These are phyloP conservation scores for Cytospora leucostoma DNA, from an alignment of 2,329 filamentous ascomycete genomes.

Conservation along the genomic window DNA sequence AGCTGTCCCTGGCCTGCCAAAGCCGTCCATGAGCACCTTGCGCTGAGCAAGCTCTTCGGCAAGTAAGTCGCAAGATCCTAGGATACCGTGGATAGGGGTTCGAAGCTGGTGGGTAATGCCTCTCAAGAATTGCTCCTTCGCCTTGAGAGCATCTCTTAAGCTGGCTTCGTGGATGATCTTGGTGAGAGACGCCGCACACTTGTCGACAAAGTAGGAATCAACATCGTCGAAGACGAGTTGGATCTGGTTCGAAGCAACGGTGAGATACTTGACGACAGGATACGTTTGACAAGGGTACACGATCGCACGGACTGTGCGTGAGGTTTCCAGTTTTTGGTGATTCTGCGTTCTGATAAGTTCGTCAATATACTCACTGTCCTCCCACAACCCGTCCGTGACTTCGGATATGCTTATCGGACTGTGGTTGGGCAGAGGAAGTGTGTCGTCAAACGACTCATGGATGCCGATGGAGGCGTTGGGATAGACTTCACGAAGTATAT, in stretches of 20 bases:
- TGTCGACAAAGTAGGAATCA: constrained; percentile 47
- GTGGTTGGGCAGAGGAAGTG: constrained; percentile 8
- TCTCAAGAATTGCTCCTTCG: constrained; percentile 48
- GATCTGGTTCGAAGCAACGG: constrained; percentile 45
- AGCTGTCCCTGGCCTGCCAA: constrained; percentile 13
- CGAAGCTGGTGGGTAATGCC: constrained; percentile 50
- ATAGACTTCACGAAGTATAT: constrained; percentile 8
- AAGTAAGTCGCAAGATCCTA: constrained; percentile 42
- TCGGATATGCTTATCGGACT: constrained; percentile 34
- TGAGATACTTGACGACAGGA: constrained; percentile 37
- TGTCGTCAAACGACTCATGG: constrained; percentile 3
- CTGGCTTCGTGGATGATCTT: constrained; percentile 42
- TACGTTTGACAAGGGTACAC: constrained; percentile 39
- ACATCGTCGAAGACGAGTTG: constrained; percentile 48
- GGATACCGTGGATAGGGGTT: constrained; percentile 50
- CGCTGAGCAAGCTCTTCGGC: constrained; percentile 42
- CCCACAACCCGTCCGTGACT: constrained; percentile 45
- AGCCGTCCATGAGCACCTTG: constrained; percentile 21
- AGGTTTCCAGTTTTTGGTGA: constrained; percentile 28
- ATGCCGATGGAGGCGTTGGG: not conserved
- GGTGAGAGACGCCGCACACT: constrained; percentile 42
- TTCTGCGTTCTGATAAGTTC: constrained; percentile 41
- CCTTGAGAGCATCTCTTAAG: constrained; percentile 43
- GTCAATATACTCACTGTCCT: constrained; percentile 44
- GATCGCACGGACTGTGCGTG: constrained; percentile 40